Conservation (phyloP, 345 rosid species). For the Chamaenerion angustifolium region DNA sequence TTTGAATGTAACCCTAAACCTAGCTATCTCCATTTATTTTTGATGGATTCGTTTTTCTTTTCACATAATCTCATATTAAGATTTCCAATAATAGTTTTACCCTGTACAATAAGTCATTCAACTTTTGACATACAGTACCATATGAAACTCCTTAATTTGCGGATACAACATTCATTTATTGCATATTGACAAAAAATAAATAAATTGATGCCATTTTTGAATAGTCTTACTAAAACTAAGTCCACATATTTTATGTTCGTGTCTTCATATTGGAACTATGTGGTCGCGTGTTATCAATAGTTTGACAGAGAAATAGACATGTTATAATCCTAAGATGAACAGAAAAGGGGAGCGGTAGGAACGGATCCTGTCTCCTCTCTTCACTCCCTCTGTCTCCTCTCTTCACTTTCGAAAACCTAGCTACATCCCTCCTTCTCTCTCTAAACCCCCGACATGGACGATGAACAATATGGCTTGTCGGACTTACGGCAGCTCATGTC, state of each 20-base stretch:
- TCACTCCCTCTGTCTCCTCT: slow-evolving; percentile 7
- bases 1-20: not conserved
- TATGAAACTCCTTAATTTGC: no score
- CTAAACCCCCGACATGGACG: slow-evolving; percentile 6
- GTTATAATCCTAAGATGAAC: slow-evolving; percentile 14
- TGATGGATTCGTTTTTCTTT: not conserved
- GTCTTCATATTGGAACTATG: no score
- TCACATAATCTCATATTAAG: no score
- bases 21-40: not conserved
- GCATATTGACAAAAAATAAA: no score
- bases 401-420: slow-evolving; percentile 2
- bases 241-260: not conserved
- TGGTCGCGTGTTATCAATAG: not conserved
- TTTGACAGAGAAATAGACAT: slow-evolving; percentile 7
- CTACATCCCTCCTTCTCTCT: not conserved
- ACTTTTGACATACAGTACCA: no score
- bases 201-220: no score
- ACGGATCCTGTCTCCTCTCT: slow-evolving; percentile 29
- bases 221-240: no score
- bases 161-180: no score
- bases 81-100: no score
- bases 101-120: no score
- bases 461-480: slow-evolving; percentile 32
- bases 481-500: slow-evolving; percentile 33
- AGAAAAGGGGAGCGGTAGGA: slow-evolving; percentile 28